A percentile compares a stretch with the other conserved stretches of the same genome.
phyloP scores from a whole-genome alignment of 1,284 basidiomycete species.

The Ustilago crameri region DNA sequence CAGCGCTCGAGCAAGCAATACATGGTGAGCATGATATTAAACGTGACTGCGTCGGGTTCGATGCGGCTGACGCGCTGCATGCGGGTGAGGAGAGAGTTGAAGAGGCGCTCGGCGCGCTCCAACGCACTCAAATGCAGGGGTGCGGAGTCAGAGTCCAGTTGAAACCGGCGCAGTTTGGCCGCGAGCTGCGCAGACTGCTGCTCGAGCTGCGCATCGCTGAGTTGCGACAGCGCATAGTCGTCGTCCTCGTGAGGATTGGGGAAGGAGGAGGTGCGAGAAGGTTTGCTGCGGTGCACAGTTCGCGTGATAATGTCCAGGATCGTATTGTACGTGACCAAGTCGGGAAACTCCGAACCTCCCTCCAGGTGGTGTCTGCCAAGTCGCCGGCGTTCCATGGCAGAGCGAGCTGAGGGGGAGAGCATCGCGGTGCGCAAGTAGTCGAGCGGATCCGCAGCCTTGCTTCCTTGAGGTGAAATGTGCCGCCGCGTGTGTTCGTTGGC shows the following conservation, averaged over 20 bases:
- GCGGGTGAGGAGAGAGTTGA: constrained; percentile 40
- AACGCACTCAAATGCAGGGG: constrained; percentile 18
- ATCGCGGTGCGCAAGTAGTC: constrained; percentile 12
- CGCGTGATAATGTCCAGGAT: constrained; percentile 39
- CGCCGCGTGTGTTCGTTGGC: constrained; percentile 32
- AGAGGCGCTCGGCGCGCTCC: constrained; percentile 36
- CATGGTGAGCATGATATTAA: constrained; percentile 53
- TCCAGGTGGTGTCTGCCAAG: constrained; percentile 3
- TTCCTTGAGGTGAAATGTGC: neutral
- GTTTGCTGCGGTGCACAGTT: constrained; percentile 23
- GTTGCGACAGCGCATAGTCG: constrained; percentile 14
- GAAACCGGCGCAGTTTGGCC: constrained; percentile 28
- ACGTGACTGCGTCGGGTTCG: constrained; percentile 36
- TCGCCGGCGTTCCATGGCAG: neutral
- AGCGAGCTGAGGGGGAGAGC: constrained; percentile 7
- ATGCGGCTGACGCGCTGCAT: constrained; percentile 36
- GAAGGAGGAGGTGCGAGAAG: neutral
- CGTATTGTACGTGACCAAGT: constrained; percentile 45
- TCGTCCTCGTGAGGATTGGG: constrained; percentile 13
- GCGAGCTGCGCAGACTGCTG: constrained; percentile 22
- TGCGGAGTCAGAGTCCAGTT: constrained; percentile 30
- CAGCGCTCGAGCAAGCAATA: constrained; percentile 32
- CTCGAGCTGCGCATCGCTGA: constrained; percentile 19
- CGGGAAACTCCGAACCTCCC: constrained; percentile 32
- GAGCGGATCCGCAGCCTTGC: too few relatives aligned